phyloP scores from a whole-genome alignment of 2,329 filamentous ascomycete genomes.

The Colletotrichum tropicicola region DNA sequence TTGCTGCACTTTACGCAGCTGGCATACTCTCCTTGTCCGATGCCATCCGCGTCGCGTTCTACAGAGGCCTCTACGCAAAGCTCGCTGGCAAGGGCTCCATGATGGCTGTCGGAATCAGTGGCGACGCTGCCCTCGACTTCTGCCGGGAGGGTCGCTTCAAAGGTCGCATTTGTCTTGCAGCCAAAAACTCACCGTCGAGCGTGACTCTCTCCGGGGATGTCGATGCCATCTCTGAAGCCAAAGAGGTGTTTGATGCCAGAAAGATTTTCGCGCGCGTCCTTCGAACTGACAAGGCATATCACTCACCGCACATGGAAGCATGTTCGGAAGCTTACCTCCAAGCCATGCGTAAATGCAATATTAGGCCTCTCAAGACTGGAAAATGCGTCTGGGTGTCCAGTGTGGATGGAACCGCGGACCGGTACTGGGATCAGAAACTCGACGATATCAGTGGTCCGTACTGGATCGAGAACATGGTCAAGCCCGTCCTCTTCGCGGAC shows the following conservation, averaged over 20 bases:
- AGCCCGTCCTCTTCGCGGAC: not conserved
- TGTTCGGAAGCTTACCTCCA: constrained; percentile 35
- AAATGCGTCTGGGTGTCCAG: not conserved
- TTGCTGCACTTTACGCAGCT: constrained; percentile 52
- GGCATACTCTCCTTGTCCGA: constrained; percentile 43
- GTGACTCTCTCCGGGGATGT: constrained; percentile 53
- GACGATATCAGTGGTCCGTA: not conserved
- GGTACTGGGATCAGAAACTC: not conserved
- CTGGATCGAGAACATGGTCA: constrained; percentile 14
- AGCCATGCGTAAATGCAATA: not conserved
- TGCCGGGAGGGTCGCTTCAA: constrained; percentile 28
- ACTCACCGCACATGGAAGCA: constrained; percentile 31
- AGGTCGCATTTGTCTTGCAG: constrained; percentile 38
- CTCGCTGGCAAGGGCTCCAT: constrained; percentile 52
- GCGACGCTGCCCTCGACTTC: constrained; percentile 46
- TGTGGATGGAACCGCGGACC: not conserved
- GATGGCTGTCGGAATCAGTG: constrained; percentile 61
- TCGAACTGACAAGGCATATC: constrained; percentile 29
- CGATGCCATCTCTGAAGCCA: constrained; percentile 37
- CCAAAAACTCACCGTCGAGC: constrained; percentile 62
- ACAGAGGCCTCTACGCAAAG: constrained; percentile 42
- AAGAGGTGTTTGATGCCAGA: constrained; percentile 27
- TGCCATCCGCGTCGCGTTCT: constrained; percentile 49
- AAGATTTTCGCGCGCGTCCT: constrained; percentile 30
- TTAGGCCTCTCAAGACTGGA: not conserved